A percentile compares a stretch with the other conserved stretches of the same genome.
phyloP scores from a whole-genome alignment of 2,329 filamentous ascomycete genomes.

The Neonectria sp. region DNA sequence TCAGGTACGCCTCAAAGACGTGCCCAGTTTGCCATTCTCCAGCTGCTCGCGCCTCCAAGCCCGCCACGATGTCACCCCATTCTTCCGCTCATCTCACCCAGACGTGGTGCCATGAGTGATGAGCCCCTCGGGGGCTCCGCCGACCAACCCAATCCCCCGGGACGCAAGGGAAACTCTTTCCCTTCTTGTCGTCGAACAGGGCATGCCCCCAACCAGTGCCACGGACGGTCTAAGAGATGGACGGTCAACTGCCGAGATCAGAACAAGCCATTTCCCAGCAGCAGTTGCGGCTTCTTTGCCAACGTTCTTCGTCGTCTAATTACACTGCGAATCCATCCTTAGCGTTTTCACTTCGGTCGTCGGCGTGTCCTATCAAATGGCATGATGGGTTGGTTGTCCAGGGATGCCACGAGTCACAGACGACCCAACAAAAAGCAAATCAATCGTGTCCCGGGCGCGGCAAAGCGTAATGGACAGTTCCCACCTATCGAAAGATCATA shows the following conservation, averaged over 20 bases:
- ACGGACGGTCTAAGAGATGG: constrained; percentile 23
- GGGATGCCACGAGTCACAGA: constrained; percentile 1
- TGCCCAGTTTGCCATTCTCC: constrained; percentile 9
- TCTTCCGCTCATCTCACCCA: constrained; percentile 17
- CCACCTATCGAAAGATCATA: constrained; percentile 3
- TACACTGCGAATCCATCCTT: not conserved
- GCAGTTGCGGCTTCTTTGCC: constrained; percentile 2
- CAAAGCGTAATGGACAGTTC: not conserved
- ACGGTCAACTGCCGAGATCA: constrained; percentile 33
- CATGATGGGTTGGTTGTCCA: not conserved
- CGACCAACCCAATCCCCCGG: constrained; percentile 20
- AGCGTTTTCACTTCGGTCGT: not conserved
- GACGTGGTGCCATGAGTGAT: constrained; percentile 24
- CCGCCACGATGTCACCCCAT: constrained; percentile 37
- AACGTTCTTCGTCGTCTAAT: not conserved
- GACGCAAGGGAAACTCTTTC: constrained; percentile 12
- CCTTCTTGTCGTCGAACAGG: constrained; percentile 20
- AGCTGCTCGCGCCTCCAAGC: constrained; percentile 12
- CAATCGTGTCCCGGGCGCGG: not conserved
- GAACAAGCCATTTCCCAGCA: constrained; percentile 16
- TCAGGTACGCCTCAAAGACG: constrained; percentile 34
- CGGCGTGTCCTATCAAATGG: constrained; percentile 5
- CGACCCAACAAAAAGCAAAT: not conserved
- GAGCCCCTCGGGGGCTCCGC: constrained; percentile 31
- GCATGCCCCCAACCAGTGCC: constrained; percentile 26